Base-by-base conservation (phyloP, 345 rosid genomes). In the Bruguiera parviflora region DNA sequence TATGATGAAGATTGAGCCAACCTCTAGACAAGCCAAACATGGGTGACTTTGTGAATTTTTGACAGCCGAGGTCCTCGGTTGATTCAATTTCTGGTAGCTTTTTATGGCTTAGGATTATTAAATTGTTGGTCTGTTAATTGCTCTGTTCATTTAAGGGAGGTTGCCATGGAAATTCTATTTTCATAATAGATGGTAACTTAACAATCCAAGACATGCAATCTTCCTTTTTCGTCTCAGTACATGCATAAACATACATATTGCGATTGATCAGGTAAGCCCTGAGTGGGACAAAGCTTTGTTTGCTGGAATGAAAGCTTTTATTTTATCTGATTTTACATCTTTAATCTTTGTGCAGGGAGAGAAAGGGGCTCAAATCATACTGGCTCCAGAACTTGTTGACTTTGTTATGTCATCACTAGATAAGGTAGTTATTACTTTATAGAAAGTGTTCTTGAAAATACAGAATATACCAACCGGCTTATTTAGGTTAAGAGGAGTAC, bases 321-420 rank as follows among this genome's bases (percentile, higher is more conserved):
- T 65, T 21, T 60, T 43, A 2, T 18, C 51, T 52, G 33, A 32
- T 32, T 53, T 39, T 66, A 31, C 25, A 25, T 70, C 28, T 22
- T 49, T 56, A 31, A 63, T 72, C 68, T 22, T 71, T 66, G 56
- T 81, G 47, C 73, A 95, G 97, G 97, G 85, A 63, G 92, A 86
- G 56, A 88, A 84, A 70, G 96, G 99, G 58, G 97, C 97, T 46
- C 96, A 95, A 53, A 33, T 95, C 71, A 73, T 91, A 64, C 80
- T 91, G 75, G 90, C 89, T 87, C 95, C 97, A 0, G 96, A 95
- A 74, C 92, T 95, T 67, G 91, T 75, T 29, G 96, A 95, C 73
- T 88, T 81, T 81, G n/a, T 95, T 65, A 73, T 86, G 66, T 70
- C 91, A 6, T 77, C 97, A 24, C 80, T 95, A 61, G 92, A 88